Evolutionary conservation across 805 yeast species (phyloP).

Genomic region (Danielia oregonensis): DNA sequence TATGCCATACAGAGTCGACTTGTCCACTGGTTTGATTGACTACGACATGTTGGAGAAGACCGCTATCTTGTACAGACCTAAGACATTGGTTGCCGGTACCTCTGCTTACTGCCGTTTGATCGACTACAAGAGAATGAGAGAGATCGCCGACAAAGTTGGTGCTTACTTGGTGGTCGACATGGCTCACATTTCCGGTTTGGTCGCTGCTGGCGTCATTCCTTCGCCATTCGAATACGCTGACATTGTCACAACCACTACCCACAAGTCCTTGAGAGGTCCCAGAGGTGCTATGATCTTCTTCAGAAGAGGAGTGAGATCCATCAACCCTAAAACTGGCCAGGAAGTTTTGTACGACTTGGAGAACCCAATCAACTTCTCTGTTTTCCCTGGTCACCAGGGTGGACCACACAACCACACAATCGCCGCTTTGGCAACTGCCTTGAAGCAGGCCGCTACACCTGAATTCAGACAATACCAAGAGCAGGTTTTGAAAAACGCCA

Average conservation of each 20-base stretch:
- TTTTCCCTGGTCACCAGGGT: slow-evolving; percentile 99
- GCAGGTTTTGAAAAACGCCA: slow-evolving; percentile 86
- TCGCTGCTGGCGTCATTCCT: slow-evolving; percentile 93
- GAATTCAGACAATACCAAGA: slow-evolving; percentile 89
- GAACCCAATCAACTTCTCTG: slow-evolving; percentile 93
- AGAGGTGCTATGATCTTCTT: slow-evolving; percentile 99
- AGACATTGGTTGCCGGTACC: slow-evolving; percentile 95
- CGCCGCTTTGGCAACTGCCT: slow-evolving; percentile 94
- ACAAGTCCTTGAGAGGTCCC: slow-evolving; percentile 98
- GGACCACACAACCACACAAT: slow-evolving; percentile 99
- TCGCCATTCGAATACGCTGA: slow-evolving; percentile 97
- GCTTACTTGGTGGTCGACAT: slow-evolving; percentile 95
- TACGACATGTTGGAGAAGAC: slow-evolving; percentile 92
- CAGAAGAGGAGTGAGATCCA: slow-evolving; percentile 90
- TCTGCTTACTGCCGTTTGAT: slow-evolving; percentile 96
- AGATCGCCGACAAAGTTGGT: slow-evolving; percentile 95
- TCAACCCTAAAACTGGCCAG: slow-evolving; percentile 82
- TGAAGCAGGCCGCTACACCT: slow-evolving; percentile 88
- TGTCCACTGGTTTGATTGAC: slow-evolving; percentile 90
- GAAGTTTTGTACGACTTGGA: slow-evolving; percentile 89
- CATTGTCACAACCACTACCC: slow-evolving; percentile 97
- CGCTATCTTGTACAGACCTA: slow-evolving; percentile 91
- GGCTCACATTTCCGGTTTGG: slow-evolving; percentile 97
- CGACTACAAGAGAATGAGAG: slow-evolving; percentile 94
- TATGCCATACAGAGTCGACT: slow-evolving; percentile 95